A percentile compares a stretch with the other conserved stretches of the same genome.
Conservation (phyloP, 768 basidiomycete species). For the Tylopilus cervinicoccineus region DNA sequence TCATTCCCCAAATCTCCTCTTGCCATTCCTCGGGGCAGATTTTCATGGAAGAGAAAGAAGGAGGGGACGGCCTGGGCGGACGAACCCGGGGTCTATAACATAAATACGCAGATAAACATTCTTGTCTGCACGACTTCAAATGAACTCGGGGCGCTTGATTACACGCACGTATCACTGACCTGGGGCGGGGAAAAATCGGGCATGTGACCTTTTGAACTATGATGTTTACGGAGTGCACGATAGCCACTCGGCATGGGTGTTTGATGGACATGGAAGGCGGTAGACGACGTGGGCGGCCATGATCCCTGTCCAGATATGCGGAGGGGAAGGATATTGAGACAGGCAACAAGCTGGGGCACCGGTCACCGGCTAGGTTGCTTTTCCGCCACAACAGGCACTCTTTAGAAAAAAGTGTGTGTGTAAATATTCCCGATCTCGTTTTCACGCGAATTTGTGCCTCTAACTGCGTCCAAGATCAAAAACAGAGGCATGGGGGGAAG, state of each 20-base stretch:
- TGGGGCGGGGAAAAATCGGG: constrained; percentile 22
- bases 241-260: constrained; percentile 22
- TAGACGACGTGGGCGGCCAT: constrained; percentile 21
- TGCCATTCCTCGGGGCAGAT: constrained; percentile 31
- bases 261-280: constrained; percentile 29
- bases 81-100: constrained; percentile 29
- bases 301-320: constrained; percentile 20
- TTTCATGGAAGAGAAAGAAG: constrained; percentile 24
- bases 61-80: constrained; percentile 28
- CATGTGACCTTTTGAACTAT: constrained; percentile 18
- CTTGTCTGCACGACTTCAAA: constrained; percentile 14
- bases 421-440: constrained; percentile 4
- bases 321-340: constrained; percentile 29
- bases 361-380: constrained; percentile 2
- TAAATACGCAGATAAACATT: constrained; percentile 21
- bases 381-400: constrained; percentile 22
- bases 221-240: constrained; percentile 24
- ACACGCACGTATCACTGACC: constrained; percentile 10
- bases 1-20: constrained; percentile 31
- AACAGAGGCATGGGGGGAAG: neutral
- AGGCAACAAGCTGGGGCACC: constrained; percentile 28
- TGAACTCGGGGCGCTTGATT: constrained; percentile 1
- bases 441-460: constrained; percentile 23
- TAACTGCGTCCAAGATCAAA: constrained; percentile 15
- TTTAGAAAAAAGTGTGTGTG: constrained; percentile 23